Conservation (phyloP, 2,329 filamentous ascomycete species). For the Penicillium sp. region DNA sequence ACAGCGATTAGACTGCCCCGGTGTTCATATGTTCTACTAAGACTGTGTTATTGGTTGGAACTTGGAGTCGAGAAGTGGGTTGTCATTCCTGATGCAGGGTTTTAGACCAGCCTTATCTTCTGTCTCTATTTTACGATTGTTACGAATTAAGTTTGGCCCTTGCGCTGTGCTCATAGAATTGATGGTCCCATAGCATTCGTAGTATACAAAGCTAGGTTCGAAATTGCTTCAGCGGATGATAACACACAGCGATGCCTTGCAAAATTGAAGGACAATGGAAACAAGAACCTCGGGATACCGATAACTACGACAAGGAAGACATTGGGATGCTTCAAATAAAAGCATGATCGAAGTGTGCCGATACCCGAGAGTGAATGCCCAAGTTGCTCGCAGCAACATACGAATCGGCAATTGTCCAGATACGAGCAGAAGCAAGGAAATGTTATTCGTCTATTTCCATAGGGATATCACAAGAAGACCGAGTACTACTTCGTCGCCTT, state of each 20-base stretch:
- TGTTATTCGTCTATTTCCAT: slow-evolving; percentile 12
- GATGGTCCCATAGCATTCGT: not conserved
- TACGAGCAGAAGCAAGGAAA: not conserved
- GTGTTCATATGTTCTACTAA: not conserved
- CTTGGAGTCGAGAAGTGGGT: slow-evolving; percentile 7
- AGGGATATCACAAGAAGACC: slow-evolving; percentile 5
- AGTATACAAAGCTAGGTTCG: no score
- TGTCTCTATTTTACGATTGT: slow-evolving; percentile 20
- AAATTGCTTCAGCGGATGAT: no score
- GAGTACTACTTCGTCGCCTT: slow-evolving; percentile 28
- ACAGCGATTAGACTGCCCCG: slow-evolving; percentile 36
- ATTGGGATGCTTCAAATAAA: no score
- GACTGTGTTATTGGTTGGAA: not conserved
- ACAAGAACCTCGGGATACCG: no score
- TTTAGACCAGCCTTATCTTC: slow-evolving; percentile 17
- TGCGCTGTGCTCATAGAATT: not conserved
- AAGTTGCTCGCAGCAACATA: not conserved
- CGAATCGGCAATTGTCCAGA: no score
- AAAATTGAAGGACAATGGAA: no score
- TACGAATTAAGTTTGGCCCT: slow-evolving; percentile 15
- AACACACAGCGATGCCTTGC: no score
- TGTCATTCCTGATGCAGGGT: slow-evolving; percentile 8
- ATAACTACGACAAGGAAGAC: no score
- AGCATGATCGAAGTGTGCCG: no score
- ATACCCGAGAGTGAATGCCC: no score